Conservation (phyloP, 805 yeast species). For the Candida manassasensis region DNA sequence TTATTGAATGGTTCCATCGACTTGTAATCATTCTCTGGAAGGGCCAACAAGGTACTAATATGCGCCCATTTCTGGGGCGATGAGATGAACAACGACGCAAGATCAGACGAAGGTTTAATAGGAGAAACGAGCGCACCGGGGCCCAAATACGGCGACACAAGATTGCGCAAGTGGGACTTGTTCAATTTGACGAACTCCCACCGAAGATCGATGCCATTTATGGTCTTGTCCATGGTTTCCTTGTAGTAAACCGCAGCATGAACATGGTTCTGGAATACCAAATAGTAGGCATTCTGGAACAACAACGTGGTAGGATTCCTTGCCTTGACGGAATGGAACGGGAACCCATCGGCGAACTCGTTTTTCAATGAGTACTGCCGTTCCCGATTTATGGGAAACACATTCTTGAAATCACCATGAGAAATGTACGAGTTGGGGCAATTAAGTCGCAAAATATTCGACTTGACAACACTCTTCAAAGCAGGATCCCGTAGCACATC, state of each 20-base stretch:
- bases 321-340: conserved; percentile 43
- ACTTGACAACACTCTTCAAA: conserved; percentile 2
- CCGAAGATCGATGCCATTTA: conserved; percentile 48
- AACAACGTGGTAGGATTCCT: conserved; percentile 43
- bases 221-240: conserved; percentile 44
- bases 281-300: conserved; percentile 47
- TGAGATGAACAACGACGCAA: background rate
- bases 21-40: conserved; percentile 2
- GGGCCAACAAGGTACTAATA: background rate
- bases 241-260: conserved; percentile 50
- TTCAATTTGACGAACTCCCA: conserved; percentile 40
- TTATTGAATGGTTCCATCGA: conserved; percentile 5
- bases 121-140: conserved; percentile 4
- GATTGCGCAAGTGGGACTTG: conserved; percentile 18
- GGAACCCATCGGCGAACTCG: conserved; percentile 15
- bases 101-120: background rate
- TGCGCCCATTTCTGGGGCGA: conserved; percentile 10
- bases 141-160: conserved; percentile 25
- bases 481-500: background rate
- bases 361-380: conserved; percentile 19
- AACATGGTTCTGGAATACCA: conserved; percentile 43
- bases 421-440: conserved; percentile 35
- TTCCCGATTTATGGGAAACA: conserved; percentile 33
- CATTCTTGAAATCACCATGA: conserved; percentile 34
- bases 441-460: conserved; percentile 35